Evolutionary conservation across 257 asterid species (phyloP), one percentile per base, ranked within the genome.

Genomic region (Anisodus acutangulus): DNA sequence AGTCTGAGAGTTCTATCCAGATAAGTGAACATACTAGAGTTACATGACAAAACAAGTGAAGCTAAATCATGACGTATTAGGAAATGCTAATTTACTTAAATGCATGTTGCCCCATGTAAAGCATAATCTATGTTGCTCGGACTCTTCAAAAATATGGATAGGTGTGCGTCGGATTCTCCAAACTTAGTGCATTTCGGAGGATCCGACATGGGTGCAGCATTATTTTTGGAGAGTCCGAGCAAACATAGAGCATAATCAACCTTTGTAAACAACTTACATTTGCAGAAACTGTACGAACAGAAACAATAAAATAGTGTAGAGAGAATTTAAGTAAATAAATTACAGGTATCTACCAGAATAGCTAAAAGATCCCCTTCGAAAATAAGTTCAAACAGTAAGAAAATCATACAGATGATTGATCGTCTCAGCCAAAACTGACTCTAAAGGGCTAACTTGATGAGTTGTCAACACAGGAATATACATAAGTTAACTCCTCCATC

Each of bases 1-100:
- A 67, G 74, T 67, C 15, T 67, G 10, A 66, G 10, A 35, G 19
- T 67, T 5, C 49, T 67, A 67, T 67, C 70, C 17, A 67, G 74
- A 13, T 3, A 35, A 67, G 74, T 35, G 19, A 11, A 67, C 6
- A 12, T 12, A 67, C 74, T 67, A 13, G 74, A 66, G 19, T 35
- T 66, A 35, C 49, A 35, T 66, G 35, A 66, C 74, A 31, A 66
- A 66, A 35, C 10, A 67, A 67, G 74, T 12, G 74, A 67, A 67
- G 72, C 72, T 66, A 66, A 5, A 66, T 66, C 72, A 26, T 66
- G 12, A 11, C 72, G 2, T 22, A 35, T 66, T 66, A 66, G n/a
- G 45, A 66, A 66, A 66, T 31, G 45, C n/a, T 31, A 66, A 31
- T 35, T 66, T 66, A 66, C 47, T 0, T 66, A 26, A 64, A 66